Evolutionary conservation across 805 yeast species (phyloP).

Genomic region (Candida ipomoeae): DNA sequence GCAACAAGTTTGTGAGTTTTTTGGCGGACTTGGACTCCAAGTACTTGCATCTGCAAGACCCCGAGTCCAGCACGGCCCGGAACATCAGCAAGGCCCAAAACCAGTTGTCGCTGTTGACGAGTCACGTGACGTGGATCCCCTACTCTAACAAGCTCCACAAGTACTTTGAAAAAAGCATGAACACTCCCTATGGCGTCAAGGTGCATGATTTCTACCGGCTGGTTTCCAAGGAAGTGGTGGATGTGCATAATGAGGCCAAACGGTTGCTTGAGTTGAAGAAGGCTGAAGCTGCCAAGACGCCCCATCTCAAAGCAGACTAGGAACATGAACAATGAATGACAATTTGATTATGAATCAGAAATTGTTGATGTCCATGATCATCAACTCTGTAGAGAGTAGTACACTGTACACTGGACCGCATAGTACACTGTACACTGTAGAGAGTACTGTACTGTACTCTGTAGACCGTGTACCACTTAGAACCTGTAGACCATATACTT

Average conservation of each 20-base stretch:
- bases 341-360: too few species aligned
- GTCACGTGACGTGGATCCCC: constrained; percentile 28
- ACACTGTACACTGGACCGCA: too few species aligned
- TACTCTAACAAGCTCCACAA: constrained; percentile 35
- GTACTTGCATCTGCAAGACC: constrained; percentile 54
- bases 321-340: too few species aligned
- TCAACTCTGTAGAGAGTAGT: too few species aligned
- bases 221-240: constrained; percentile 51
- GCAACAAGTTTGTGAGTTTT: constrained; percentile 54
- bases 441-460: too few species aligned
- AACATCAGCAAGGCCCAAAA: constrained; percentile 27
- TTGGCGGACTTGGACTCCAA: constrained; percentile 52
- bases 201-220: constrained; percentile 57
- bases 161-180: constrained; percentile 45
- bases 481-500: too few species aligned
- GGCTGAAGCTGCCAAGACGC: neutral
- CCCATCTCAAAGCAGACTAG: too few species aligned
- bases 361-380: too few species aligned
- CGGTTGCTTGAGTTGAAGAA: constrained; percentile 59
- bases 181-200: constrained; percentile 51
- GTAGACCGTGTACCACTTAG: too few species aligned
- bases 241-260: constrained; percentile 71
- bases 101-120: constrained; percentile 34
- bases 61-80: constrained; percentile 38
- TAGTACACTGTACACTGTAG: too few species aligned